Evolutionary conservation across 495 filamentous ascomycete species (phyloP).

Genomic region (Neurospora sublineolata): DNA sequence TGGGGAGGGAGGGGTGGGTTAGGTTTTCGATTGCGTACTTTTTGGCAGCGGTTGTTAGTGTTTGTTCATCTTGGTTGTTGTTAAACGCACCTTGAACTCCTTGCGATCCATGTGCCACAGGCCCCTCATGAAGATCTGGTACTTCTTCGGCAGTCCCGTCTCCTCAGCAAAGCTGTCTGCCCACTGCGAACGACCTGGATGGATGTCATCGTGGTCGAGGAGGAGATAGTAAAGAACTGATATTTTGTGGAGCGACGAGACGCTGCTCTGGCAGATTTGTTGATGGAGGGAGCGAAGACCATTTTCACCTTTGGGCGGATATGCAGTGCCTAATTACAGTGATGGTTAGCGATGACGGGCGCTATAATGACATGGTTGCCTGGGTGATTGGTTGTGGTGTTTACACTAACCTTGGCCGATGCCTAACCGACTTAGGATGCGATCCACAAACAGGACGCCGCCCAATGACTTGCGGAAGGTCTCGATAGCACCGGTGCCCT

Average conservation of each 20-base stretch:
- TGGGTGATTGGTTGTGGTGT: background rate
- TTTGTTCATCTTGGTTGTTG: background rate
- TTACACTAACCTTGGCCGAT: conserved; percentile 30
- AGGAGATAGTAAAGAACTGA: conserved; percentile 72
- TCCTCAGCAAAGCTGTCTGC: conserved; percentile 44
- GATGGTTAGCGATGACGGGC: background rate
- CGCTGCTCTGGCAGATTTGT: conserved; percentile 45
- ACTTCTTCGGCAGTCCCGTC: conserved; percentile 45
- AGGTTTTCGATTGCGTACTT: conserved; percentile 60
- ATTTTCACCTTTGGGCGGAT: conserved; percentile 55
- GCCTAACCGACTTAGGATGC: conserved; percentile 55
- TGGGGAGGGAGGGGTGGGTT: conserved; percentile 61
- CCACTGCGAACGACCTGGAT: conserved; percentile 32
- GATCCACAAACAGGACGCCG: conserved; percentile 63
- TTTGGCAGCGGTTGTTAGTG: conserved; percentile 1
- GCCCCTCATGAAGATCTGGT: conserved; percentile 64
- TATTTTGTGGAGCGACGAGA: conserved; percentile 61
- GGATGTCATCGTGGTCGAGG: conserved; percentile 52
- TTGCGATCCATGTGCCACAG: conserved; percentile 69
- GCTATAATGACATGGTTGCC: background rate
- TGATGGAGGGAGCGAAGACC: conserved; percentile 54
- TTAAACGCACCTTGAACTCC: conserved; percentile 50
- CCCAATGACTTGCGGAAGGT: conserved; percentile 50
- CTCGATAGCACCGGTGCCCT: conserved; percentile 45
- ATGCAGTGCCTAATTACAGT: conserved; percentile 40